A percentile compares a stretch with the other conserved stretches of the same genome.
phyloP scores from a whole-genome alignment of 2,329 filamentous ascomycete species.

The Fusarium circinatum region DNA sequence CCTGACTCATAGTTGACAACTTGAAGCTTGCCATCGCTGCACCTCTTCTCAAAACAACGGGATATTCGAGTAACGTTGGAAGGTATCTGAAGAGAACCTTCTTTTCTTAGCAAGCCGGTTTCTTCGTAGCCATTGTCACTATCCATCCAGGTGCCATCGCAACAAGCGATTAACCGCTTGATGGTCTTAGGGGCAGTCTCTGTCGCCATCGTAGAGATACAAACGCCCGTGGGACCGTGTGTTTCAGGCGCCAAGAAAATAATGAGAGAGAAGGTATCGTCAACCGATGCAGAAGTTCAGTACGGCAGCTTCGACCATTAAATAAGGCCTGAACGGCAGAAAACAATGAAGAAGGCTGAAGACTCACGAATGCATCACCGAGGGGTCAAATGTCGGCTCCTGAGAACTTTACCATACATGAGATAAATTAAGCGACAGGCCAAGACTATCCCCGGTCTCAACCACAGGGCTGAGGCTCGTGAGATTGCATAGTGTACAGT shows the following conservation, averaged over 20 bases:
- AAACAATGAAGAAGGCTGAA: not conserved
- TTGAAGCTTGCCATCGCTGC: constrained; percentile 63
- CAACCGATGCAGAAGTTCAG: not conserved
- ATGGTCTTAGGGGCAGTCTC: constrained; percentile 16
- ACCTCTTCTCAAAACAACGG: constrained; percentile 63
- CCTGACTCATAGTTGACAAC: constrained; percentile 71
- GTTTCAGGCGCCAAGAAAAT: not conserved
- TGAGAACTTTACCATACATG: not conserved
- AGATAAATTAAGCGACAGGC: constrained; percentile 37
- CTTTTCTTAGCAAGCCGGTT: constrained; percentile 49
- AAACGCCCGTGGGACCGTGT: not conserved
- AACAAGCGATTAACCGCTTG: constrained; percentile 63
- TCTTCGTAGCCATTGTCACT: constrained; percentile 60
- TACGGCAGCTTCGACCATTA: not conserved
- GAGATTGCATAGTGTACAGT: constrained; percentile 13
- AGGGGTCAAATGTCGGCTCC: constrained; percentile 14
- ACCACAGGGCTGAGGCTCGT: constrained; percentile 28
- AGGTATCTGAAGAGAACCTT: constrained; percentile 59
- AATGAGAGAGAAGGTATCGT: not conserved
- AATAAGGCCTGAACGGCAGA: not conserved
- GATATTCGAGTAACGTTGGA: constrained; percentile 71
- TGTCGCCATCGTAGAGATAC: constrained; percentile 4
- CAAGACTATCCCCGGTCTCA: constrained; percentile 34
- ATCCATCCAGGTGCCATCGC: constrained; percentile 66
- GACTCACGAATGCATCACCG: not conserved